Evolutionary conservation across 441 rosid species (phyloP), one percentile per base, ranked within the genome.

Genomic region (Flueggea neowawraea): DNA sequence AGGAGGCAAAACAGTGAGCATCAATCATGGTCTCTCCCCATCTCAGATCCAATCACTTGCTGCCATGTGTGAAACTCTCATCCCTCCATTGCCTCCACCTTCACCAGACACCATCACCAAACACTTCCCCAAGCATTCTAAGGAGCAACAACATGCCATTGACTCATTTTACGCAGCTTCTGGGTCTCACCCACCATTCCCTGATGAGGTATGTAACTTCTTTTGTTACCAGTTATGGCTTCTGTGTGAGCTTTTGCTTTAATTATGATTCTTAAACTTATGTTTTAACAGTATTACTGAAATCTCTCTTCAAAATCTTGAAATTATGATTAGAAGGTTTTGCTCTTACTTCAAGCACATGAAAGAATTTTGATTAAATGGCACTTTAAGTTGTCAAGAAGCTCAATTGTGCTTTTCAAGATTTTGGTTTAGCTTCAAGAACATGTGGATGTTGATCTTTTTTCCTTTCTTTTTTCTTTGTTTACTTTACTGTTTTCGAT

Each of bases 31-130:
- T 28, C 72, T 88, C 70, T 82, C 96, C 54, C 69, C 72, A 0
- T 65, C 72, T 58, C 96, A 90, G 81, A 81, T 93, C 61, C 84
- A 82, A 55, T 52, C 89, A 13, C 78, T 93, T 5, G 55, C 88
- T 55, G 81, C 86, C 54, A 71, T 88, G 52, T 88, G 85, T 61
- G 85, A 82, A 68, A 61, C 95, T 5, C 52, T 93, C 58, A 60
- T 90, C 64, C 96, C 96, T 75, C 73, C 87, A 16, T 63, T 89
- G 48, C n/a, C 58, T 6, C 31, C 16, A 1, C 71, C 83, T 2
- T 12, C 50, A 0, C 28, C 49, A 0, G 72, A 70, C 39, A 5
- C 52, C 62, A 12, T 52, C 54, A 4, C 50, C 9, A 5, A 36
- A 47, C 50, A 10, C 12, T 47, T 10, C n/a, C 28, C 36, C 16